These are phyloP conservation scores for Amylostereum chailletii DNA, from an alignment of 1,284 basidiomycete genomes.

Conservation along the genomic window DNA sequence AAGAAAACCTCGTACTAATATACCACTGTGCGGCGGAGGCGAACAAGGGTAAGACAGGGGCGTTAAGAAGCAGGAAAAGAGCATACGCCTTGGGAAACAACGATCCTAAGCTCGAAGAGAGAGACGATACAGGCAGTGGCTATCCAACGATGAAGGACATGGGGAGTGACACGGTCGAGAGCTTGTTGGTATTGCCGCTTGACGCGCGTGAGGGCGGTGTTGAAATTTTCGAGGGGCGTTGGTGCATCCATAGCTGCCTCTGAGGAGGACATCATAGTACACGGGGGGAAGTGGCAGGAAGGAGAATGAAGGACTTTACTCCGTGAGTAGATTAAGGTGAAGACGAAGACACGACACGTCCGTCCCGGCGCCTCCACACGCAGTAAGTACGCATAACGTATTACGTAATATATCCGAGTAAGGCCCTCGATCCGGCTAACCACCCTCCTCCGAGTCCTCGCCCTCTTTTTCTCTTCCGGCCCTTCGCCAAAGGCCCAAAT, in stretches of 20 bases:
- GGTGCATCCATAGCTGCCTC: slow-evolving; percentile 32
- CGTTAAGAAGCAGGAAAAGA: slow-evolving; percentile 1
- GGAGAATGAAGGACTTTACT: slow-evolving; percentile 4
- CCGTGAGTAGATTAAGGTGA: not conserved
- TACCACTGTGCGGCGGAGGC: slow-evolving; percentile 61
- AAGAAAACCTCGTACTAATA: slow-evolving; percentile 51
- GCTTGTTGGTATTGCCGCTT: slow-evolving; percentile 74
- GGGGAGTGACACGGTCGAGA: slow-evolving; percentile 88
- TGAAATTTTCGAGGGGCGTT: slow-evolving; percentile 43
- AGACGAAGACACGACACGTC: not conserved
- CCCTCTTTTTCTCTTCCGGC: no score
- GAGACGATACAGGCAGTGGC: slow-evolving; percentile 64
- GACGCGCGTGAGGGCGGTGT: slow-evolving; percentile 38
- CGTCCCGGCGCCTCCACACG: not conserved
- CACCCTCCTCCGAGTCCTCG: no score
- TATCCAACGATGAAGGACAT: slow-evolving; percentile 86
- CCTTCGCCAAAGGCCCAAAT: no score
- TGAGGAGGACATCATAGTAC: slow-evolving; percentile 36
- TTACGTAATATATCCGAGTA: no score
- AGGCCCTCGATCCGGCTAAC: no score
- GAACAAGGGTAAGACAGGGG: not conserved
- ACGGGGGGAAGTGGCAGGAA: not conserved
- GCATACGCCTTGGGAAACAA: slow-evolving; percentile 86
- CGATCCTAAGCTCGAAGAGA: slow-evolving; percentile 82
- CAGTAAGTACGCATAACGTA: no score